Evolutionary conservation across 2,329 filamentous ascomycete genomes (phyloP), one percentile per base, ranked within the genome.

Genomic region (Claviceps humidiphila): DNA sequence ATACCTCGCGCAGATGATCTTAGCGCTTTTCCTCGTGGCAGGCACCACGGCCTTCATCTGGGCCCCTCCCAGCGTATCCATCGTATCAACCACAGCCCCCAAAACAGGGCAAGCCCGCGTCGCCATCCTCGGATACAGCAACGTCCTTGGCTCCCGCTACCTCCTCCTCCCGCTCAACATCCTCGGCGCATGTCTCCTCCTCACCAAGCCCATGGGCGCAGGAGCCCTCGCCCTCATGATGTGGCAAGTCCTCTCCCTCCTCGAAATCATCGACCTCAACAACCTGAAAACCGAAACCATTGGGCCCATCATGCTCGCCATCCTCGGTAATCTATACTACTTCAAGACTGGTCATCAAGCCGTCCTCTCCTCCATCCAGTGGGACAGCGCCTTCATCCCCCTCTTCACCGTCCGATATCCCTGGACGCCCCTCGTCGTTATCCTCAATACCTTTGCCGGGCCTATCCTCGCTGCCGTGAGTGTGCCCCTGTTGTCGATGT

Each of bases 281-380:
- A 66, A 69, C 55, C 66, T 85, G 41, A 80, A 83, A 16, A 73
- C 78, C 48, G 82, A 82, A 45, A 76, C 89, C 6, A 85, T 97
- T 60, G 91, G 89, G 0, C 90, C 93, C 20, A 73, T 93, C 41
- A 76, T 94, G 56, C 78, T 97, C 26, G 91, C 83, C 11, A 71
- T 97, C n/a, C 80, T 98, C 1, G 93, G 90, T 54, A 89, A 86
- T 61, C 95, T 91, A 68, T 84, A 96, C 72, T 98, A 84, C 74
- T 98, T 98, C 80, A 96, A 95, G 65, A 98, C 93, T 0, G 93
- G 93, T 55, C 93, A 98, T 68, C 91, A 97, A 69, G 91, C 91
- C 13, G 85, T 83, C 0, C 77, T 95, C 24, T 79, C 84, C 59
- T 87, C 82, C 58, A 91, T 98, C 63, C 93, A 98, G 64, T 98